Conservation (phyloP, 2,329 filamentous ascomycete genomes). For the Apiospora malaysiana region DNA sequence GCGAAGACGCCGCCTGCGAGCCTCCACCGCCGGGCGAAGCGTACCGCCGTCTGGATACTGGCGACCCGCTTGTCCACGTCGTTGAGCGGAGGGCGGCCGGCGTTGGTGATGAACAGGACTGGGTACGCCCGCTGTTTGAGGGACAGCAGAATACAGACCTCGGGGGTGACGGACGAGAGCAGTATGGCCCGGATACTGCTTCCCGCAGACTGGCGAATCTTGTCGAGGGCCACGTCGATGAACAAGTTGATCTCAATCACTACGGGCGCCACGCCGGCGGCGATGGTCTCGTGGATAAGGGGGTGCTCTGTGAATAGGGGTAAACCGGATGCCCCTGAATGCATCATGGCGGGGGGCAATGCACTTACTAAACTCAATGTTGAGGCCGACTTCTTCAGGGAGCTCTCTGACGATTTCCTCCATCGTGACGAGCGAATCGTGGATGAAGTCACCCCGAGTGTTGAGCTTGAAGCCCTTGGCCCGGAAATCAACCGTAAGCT, state of each 20-base stretch:
- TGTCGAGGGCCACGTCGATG: conserved; percentile 43
- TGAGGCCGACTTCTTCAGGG: conserved; percentile 42
- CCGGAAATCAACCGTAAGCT: conserved; percentile 46
- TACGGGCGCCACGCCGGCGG: conserved; percentile 40
- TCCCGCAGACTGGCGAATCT: neutral
- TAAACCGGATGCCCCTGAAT: neutral
- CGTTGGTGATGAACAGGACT: conserved; percentile 42
- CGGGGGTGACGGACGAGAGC: conserved; percentile 44
- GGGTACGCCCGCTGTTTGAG: conserved; percentile 41
- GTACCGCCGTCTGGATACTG: conserved; percentile 43
- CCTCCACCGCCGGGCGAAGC: conserved; percentile 45
- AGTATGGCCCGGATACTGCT: conserved; percentile 40
- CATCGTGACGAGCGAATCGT: conserved; percentile 44
- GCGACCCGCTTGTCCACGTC: conserved; percentile 42
- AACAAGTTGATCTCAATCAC: conserved; percentile 47
- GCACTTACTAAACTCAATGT: conserved; percentile 48
- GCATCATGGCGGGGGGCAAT: no score
- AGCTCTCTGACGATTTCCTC: conserved; percentile 43
- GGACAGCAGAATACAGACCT: conserved; percentile 41
- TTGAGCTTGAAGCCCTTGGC: conserved; percentile 48
- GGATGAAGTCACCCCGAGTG: conserved; percentile 43
- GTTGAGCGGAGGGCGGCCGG: conserved; percentile 34
- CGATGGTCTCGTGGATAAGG: conserved; percentile 44
- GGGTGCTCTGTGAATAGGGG: conserved; percentile 43
- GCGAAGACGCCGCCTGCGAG: conserved; percentile 44